Base-by-base conservation (phyloP, 345 rosid species). In the Syzygium jambos region DNA sequence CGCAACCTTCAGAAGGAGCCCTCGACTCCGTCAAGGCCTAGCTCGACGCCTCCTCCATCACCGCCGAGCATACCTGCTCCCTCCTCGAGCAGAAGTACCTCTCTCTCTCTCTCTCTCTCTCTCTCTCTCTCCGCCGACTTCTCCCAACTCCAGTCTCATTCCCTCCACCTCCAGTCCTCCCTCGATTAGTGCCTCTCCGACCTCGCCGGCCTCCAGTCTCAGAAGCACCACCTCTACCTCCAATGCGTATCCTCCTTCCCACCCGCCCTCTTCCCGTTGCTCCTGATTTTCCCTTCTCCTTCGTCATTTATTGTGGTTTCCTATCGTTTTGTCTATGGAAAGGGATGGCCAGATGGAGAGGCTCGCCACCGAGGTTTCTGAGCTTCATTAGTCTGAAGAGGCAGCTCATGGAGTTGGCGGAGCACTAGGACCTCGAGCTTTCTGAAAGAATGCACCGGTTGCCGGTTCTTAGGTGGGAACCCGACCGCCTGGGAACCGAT, bases 31-130 rank as follows among this genome's bases (percentile, higher is more conserved):
- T 93, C 30, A 95, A 92, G 89, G 99, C 98, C 4, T 93, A 94
- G 86, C 95, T 97, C 4, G 99, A 98, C 85, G 99, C 99, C 16
- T 90, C 95, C 34, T 86, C 95, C 78, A 95, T 98, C 93, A 96
- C 99, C 63, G 99, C 98, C 84, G 99, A 98, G 93, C 99, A 98
- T 88, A 95, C 98, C n/a, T 98, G 98, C 90, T 94, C 99, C 65
- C 93, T 96, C 87, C 97, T 95, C n/a, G 99, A 98, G 93, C 98
- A 98, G 92, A 98, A 96, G 95, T 95, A 93, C 89, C 91, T 95
- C 85, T 93, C 98, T 25, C 46, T 43, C 46, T 43, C 46, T 43
- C 93, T 98, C 19, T 91, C 97, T 95, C 85, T 93, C 98, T 25
- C 46, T 43, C 46, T 43, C 46, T 43, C 93, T 98, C 19, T 91